Base-by-base conservation (phyloP, 495 filamentous ascomycete genomes). In the Aspergillus asperescens region DNA sequence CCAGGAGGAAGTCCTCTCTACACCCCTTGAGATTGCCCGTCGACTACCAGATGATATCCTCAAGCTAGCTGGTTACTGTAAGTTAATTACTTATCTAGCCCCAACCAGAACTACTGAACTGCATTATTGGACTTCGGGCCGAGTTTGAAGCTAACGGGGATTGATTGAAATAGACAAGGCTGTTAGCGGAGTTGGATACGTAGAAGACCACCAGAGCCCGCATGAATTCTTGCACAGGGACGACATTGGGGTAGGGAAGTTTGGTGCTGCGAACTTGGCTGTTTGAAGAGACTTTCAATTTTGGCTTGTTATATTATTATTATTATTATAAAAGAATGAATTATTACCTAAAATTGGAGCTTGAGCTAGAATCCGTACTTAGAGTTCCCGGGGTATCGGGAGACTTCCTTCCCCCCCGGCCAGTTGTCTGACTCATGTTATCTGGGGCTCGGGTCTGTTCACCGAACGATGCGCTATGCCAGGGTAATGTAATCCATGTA, bases 141-240 rank as follows among this genome's bases (percentile, higher is more conserved):
- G n/a, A 15, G 35, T 12, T 16, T 13, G 35, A 6, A n/a, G 41
- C 41, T 44, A 44, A 44, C 41, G 10, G n/a, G 15, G 20, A 15
- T 15, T 5, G n/a, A n/a, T n/a, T 20, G 5, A 29, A 4, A 13
- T 13, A 46, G 42, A 46, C 27, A 46, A 46, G 13, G 42, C 42
- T 1, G 42, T 46, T 16, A 27, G 42, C 15, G 42, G 42, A 15
- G 42, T 46, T 16, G 42, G 42, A 16, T 46, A 46, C 42, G 42
- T 46, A 5, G 42, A 46, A 32, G 42, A 46, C 42, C 42, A 46
- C 27, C 42, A 46, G 42, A 46, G 15, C 24, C 42, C 42, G 16
- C 24, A 31, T 6, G 42, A 46, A 8, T 46, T 46, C 42, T 13
- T 46, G 42, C 42, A 46, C 27, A 19, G 27, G 15, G 42, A 46